Evolutionary conservation across 495 filamentous ascomycete species (phyloP), one percentile per base, ranked within the genome.

Genomic region (Daldinia caldariorum): DNA sequence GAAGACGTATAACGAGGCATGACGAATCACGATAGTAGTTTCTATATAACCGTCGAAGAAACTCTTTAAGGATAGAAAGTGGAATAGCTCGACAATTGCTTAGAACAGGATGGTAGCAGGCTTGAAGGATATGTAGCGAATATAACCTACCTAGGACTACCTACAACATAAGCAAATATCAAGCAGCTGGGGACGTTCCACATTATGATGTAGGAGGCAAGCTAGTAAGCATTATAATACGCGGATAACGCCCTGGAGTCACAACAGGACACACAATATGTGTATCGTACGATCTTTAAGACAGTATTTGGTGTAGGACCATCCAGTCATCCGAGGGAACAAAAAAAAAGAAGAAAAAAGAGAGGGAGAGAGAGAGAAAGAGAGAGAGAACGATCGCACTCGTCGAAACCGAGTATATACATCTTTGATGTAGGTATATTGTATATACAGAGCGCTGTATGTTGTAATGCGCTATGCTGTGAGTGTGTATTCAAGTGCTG

Each of bases 1-100:
- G n/a, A 63, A 38, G 66, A 62, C 45, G 41, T 55, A 50, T 58
- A 57, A 39, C 50, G 70, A 69, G 70, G 55, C 70, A 72, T 72
- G 14, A 32, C 5, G 29, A 32, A 53, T 12, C 14, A 3, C 14
- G 29, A 16, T 32, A n/a, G 5, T 6, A 6, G 29, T 14, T 14
- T n/a, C 16, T 31, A 9, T 32, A 32, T 32, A 53, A 16, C 6
- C 13, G 26, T 18, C 1, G 13, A 53, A 29, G 29, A 13, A 7
- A 47, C 4, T 22, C 0, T 22, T 6, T 4, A 53, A n/a, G 14
- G 13, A 53, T 26, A 13, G 22, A 53, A 31, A 10, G 10, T 20
- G 5, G 43, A 13, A 47, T 22, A 1, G 0, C 20, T 47, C 8
- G 7, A 22, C 10, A 47, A 12, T 22, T 9, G 43, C 4, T 10